These are phyloP conservation scores for Raphidocelis subcapitata DNA, from an alignment of 139 green algal species.

Conservation along the genomic window DNA sequence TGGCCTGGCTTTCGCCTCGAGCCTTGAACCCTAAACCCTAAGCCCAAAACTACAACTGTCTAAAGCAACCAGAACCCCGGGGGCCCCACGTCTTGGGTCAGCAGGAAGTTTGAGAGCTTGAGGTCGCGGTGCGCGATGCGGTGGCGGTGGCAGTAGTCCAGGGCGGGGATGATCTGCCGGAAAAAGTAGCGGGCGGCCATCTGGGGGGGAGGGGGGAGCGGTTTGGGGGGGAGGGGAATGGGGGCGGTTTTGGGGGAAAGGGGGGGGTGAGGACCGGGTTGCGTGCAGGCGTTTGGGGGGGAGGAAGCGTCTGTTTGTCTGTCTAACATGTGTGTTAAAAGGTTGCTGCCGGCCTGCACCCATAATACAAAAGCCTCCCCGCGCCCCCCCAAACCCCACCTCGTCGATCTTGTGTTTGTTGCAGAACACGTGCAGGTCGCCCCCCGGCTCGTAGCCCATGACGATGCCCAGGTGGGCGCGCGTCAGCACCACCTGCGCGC, in stretches of 20 bases:
- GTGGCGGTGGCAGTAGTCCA: conserved; percentile 87
- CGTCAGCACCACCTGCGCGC: conserved; percentile 58
- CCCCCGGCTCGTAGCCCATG: conserved; percentile 74
- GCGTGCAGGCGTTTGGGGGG: neutral
- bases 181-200: conserved; percentile 81
- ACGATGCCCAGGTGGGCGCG: conserved; percentile 66
- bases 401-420: conserved; percentile 17
- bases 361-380: too few species aligned
- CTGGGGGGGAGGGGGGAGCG: neutral
- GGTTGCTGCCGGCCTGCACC: neutral
- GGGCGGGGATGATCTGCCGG: conserved; percentile 57
- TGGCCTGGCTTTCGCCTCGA: neutral
- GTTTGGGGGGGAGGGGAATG: neutral
- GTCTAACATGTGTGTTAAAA: neutral
- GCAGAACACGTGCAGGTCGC: conserved; percentile 76
- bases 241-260: neutral
- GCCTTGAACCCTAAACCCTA: neutral
- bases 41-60: neutral
- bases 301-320: neutral
- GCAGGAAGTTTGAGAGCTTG: conserved; percentile 89
- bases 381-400: neutral
- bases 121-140: conserved; percentile 77
- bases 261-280: neutral
- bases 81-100: conserved; percentile 29
- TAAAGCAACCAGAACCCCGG: too few species aligned